A percentile compares a stretch with the other conserved stretches of the same genome.
Conservation (phyloP, 2,329 filamentous ascomycete genomes). For the Penicillium sp. region DNA sequence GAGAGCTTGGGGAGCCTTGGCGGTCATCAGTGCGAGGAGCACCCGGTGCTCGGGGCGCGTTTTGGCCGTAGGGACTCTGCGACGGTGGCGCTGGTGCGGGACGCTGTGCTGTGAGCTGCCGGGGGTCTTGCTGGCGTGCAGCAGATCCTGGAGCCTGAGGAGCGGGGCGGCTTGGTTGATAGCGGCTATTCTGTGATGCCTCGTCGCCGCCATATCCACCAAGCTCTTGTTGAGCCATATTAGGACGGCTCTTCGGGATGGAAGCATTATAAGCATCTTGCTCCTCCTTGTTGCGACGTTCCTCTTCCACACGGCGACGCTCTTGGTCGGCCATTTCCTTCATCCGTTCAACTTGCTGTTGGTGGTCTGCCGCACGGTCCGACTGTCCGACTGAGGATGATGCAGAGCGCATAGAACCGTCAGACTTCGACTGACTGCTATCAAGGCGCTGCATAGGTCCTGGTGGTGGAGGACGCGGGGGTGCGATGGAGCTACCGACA, state of each 20-base stretch:
- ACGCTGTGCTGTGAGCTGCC: constrained; percentile 67
- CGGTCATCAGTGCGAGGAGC: constrained; percentile 28
- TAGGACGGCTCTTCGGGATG: constrained; percentile 74
- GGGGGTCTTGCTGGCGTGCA: constrained; percentile 49
- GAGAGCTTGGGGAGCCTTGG: constrained; percentile 34
- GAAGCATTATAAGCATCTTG: constrained; percentile 87
- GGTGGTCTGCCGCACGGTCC: constrained; percentile 46
- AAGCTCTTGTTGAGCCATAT: constrained; percentile 85
- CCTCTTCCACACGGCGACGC: constrained; percentile 51
- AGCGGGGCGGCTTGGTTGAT: constrained; percentile 80
- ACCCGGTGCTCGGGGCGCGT: constrained; percentile 32
- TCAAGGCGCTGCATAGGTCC: constrained; percentile 44
- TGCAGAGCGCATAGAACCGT: constrained; percentile 30
- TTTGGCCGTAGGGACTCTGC: constrained; percentile 31
- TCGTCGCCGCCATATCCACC: constrained; percentile 63
- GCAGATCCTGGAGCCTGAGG: constrained; percentile 67
- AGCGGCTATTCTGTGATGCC: constrained; percentile 55
- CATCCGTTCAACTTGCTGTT: constrained; percentile 44
- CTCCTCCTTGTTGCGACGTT: constrained; percentile 64
- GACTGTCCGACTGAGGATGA: constrained; percentile 52
- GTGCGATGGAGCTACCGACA: constrained; percentile 59
- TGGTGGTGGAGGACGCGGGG: constrained; percentile 65
- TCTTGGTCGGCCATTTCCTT: constrained; percentile 59
- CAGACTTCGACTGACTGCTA: constrained; percentile 38
- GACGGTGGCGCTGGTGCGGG: constrained; percentile 69